Conservation (phyloP, 1,284 basidiomycete genomes). For the Pseudozyma tsukubaensis region DNA sequence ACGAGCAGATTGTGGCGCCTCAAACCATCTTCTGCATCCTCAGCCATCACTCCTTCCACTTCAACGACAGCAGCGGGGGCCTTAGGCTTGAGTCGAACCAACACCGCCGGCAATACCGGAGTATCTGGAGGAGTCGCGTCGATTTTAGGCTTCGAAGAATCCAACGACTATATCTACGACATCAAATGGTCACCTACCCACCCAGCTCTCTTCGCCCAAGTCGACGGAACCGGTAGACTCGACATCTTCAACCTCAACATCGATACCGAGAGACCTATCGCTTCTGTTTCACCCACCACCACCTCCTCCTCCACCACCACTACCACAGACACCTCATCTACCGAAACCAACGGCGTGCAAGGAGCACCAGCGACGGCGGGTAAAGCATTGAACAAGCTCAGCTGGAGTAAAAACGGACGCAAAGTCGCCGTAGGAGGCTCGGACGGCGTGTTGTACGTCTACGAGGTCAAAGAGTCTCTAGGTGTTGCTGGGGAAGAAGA, state of each 20-base stretch:
- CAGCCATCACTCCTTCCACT: not conserved
- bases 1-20: constrained; percentile 59
- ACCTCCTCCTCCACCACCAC: not conserved
- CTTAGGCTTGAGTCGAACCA: not conserved
- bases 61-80: not conserved
- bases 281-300: constrained; percentile 7
- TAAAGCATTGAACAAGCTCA: constrained; percentile 87
- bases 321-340: not conserved
- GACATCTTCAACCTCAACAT: constrained; percentile 95
- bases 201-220: constrained; percentile 91
- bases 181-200: constrained; percentile 96
- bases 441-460: constrained; percentile 91
- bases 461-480: constrained; percentile 71
- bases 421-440: constrained; percentile 87
- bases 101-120: not conserved
- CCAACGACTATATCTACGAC: constrained; percentile 98
- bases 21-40: constrained; percentile 8
- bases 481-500: constrained; percentile 53
- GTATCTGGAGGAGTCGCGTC: not conserved
- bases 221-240: constrained; percentile 93
- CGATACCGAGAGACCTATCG: constrained; percentile 78
- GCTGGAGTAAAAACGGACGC: constrained; percentile 91
- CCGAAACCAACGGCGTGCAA: not conserved
- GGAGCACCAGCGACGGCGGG: not conserved
- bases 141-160: constrained; percentile 79